Base-by-base conservation (phyloP, 1,284 basidiomycete genomes). In the Sphaerobolus stellatus region DNA sequence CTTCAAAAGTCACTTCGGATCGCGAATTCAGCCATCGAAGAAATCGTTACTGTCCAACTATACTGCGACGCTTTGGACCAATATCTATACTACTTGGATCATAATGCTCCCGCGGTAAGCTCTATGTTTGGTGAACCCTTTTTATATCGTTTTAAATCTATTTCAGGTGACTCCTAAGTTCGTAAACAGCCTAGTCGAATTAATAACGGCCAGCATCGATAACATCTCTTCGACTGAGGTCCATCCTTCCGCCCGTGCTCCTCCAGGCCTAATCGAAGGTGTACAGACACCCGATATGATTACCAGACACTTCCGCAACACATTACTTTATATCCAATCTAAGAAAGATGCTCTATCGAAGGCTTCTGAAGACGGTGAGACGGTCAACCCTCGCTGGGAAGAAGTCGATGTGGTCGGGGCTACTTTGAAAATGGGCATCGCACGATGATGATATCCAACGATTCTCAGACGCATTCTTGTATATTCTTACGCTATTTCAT, bases 21-120 rank as follows among this genome's bases (percentile, higher is more conserved):
- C 63, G 94, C 94, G 2, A 93, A 92, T 63, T 92, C 91, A 2
- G 91, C 92, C 29, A 94, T 93, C 56, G 94, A 97, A 70, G 93
- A 96, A 65, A 90, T 98, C 60, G 91, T 96, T 36, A 95, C 88
- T 1, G 88, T 95, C 2, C 94, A 97, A 68, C 78, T 98, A 3
- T 97, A 96, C 68, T 92, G 91, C 63, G 92, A 97, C 68, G 91
- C 94, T 5, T 82, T 98, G 38, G 94, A 98, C 69, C 88, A 87
- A 61, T 97, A 97, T 68, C 73, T 97, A 49, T 97, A 93, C 71
- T 97, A 96, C 72, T 86, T 96, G 59, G 94, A 98, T 66, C 90
- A 86, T 54, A 90, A 89, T 41, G 91, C 92, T 20, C 84, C 92
- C 56, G 92, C 92, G 20, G 94, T 96, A 66, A 67, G 84, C 76